A percentile compares a stretch with the other conserved stretches of the same genome.
Conservation (phyloP, 768 basidiomycete genomes). For the Hydnomerulius pinastri region DNA sequence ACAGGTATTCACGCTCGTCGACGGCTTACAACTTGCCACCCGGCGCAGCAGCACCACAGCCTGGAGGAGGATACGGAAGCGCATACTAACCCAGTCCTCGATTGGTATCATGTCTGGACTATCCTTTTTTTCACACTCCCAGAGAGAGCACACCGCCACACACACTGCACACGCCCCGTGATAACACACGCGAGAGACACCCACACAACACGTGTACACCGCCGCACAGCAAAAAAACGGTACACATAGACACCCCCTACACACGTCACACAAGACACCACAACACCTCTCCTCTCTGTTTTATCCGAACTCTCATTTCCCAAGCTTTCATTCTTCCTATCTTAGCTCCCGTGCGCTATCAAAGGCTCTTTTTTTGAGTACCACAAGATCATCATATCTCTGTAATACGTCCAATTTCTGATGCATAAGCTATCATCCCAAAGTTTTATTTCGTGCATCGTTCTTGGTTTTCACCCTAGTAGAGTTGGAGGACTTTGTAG, state of each 20-base stretch:
- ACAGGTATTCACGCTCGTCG: conserved; percentile 71
- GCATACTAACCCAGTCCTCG: conserved; percentile 9
- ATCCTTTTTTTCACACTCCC: background rate
- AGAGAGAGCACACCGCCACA: too few relatives aligned
- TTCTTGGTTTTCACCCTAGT: background rate
- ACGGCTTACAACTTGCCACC: conserved; percentile 61
- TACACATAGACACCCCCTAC: background rate
- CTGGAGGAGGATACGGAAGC: conserved; percentile 23
- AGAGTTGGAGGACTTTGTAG: background rate
- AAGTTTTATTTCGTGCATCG: background rate
- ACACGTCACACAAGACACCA: conserved; percentile 14
- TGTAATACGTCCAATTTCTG: conserved; percentile 1
- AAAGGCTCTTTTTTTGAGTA: background rate
- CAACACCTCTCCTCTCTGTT: background rate
- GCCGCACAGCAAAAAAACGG: conserved; percentile 14
- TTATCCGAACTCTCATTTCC: background rate
- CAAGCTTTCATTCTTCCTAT: background rate
- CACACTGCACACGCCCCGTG: too few relatives aligned
- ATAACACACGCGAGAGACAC: too few relatives aligned
- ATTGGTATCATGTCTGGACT: conserved; percentile 5
- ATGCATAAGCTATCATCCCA: conserved; percentile 1
- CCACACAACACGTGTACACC: too few relatives aligned
- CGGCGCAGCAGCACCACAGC: conserved; percentile 70
- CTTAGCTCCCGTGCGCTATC: conserved; percentile 9
- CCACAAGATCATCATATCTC: conserved; percentile 1